phyloP scores from a whole-genome alignment of 2,329 filamentous ascomycete genomes.

The Fusarium incarnatum region DNA sequence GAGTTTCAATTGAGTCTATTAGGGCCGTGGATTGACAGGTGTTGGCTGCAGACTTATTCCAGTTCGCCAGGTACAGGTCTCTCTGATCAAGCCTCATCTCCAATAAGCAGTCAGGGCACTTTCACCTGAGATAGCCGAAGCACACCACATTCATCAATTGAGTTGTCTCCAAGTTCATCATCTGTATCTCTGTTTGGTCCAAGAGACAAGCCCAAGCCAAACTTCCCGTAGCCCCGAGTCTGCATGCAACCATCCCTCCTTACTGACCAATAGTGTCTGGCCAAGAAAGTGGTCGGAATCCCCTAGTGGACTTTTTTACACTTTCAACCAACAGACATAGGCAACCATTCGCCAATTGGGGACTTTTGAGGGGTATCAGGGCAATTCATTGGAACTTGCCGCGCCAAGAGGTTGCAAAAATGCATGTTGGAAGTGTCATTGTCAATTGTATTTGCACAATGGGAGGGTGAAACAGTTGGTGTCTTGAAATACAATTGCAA shows the following conservation, averaged over 20 bases:
- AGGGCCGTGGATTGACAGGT: neutral
- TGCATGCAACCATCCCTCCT: constrained; percentile 25
- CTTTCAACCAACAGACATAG: constrained; percentile 31
- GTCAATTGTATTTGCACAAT: constrained; percentile 1
- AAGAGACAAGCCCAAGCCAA: constrained; percentile 12
- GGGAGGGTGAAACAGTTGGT: constrained; percentile 1
- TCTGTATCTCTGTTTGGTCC: neutral
- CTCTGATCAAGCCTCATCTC: neutral
- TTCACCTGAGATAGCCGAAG: constrained; percentile 13
- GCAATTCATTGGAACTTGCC: constrained; percentile 22
- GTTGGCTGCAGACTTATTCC: constrained; percentile 25
- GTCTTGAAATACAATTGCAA: neutral
- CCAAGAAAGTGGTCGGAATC: constrained; percentile 30
- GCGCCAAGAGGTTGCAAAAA: constrained; percentile 6
- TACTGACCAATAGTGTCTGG: constrained; percentile 22
- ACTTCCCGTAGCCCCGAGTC: constrained; percentile 5
- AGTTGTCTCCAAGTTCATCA: constrained; percentile 16
- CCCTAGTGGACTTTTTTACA: constrained; percentile 34
- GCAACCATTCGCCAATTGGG: constrained; percentile 30
- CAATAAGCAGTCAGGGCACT: constrained; percentile 17
- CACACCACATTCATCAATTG: constrained; percentile 10
- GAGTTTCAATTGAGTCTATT: neutral
- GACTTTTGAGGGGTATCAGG: constrained; percentile 24
- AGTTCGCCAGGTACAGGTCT: constrained; percentile 27
- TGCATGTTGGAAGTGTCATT: constrained; percentile 9